Evolutionary conservation across 139 green algal species (phyloP).

Genomic region (Closterium sp.): DNA sequence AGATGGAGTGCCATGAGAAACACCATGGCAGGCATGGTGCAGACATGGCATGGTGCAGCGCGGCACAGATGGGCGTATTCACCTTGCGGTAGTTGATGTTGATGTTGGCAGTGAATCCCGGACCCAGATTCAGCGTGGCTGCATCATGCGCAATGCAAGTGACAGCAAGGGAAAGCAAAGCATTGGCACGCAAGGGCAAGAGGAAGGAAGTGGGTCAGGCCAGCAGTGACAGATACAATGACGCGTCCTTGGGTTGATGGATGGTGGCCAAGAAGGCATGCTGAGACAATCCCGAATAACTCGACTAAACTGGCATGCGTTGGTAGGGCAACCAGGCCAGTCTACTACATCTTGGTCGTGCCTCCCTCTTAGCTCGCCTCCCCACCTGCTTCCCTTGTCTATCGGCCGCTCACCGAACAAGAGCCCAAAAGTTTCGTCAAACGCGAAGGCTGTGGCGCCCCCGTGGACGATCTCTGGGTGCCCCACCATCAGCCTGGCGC

Average conservation of each 20-base stretch:
- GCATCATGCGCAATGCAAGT: neutral
- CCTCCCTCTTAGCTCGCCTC: neutral
- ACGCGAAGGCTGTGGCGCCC: slow-evolving; percentile 26
- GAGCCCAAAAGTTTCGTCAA: slow-evolving; percentile 35
- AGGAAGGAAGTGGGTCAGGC: no score
- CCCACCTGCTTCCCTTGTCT: neutral
- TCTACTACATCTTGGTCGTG: neutral
- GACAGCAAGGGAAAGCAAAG: neutral
- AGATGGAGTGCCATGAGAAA: neutral
- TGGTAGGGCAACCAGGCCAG: no score
- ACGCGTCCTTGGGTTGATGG: no score
- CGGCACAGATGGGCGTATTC: neutral
- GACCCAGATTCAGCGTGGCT: slow-evolving; percentile 22
- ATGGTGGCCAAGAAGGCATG: no score
- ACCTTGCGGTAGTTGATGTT: slow-evolving; percentile 28
- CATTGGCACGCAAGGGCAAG: no score
- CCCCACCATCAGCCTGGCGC: slow-evolving; percentile 13
- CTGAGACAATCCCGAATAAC: no score
- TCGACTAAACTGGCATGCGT: no score
- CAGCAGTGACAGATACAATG: no score
- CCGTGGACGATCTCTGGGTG: slow-evolving; percentile 22
- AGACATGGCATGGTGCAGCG: neutral
- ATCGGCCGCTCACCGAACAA: slow-evolving; percentile 12
- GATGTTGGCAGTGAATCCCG: slow-evolving; percentile 27
- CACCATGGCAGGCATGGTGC: neutral